Base-by-base conservation (phyloP, 108 stramenopile genomes). In the Cylindrotheca fusiformis region DNA sequence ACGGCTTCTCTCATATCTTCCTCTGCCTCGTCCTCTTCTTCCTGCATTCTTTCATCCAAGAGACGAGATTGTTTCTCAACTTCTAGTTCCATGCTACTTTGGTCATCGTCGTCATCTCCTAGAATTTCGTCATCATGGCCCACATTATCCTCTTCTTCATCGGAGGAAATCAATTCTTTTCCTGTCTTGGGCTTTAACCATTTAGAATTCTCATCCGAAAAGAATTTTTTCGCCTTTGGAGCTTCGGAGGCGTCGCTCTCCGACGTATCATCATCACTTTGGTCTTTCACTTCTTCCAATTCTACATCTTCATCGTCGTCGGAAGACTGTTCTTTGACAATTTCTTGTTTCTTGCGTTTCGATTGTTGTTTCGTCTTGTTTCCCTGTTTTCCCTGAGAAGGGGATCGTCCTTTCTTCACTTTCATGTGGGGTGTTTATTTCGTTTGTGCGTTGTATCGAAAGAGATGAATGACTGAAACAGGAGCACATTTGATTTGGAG, bases 1-100 rank as follows among this genome's bases (percentile, higher is more conserved):
- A 94, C 85, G n/a, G 87, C 88, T 52, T 85, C 81, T 32, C 82
- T 79, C 51, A 89, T 58, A 67, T 94, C 91, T 49, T 82, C 75
- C 41, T 91, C 94, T 10, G 87, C 88, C 71, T 89, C 91, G 63
- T 87, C 81, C 51, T 70, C 68, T 61, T 93, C 88, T 53, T 65
- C 63, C 63, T 72, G 60, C 63, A 77, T 73, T 52, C 91, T 85
- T 4, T 58, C 78, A 71, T 92, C 91, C 22, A 95, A 70, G 12
- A 77, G 52, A 53, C 76, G 69, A 1, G 88, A 80, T 69, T 88
- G 76, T 23, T 76, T 73, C 68, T 92, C 88, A 20, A 88, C 84
- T 67, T 89, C 87, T 19, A 89, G 58, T 72, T 79, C 74, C 46
- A 90, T 88, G 26, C 90, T 88, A 47, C 82, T 86, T 20, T 63